These are phyloP conservation scores for Rhizopus delemar DNA, from an alignment of 371 early-diverging fungal genomes.

Conservation along the genomic window DNA sequence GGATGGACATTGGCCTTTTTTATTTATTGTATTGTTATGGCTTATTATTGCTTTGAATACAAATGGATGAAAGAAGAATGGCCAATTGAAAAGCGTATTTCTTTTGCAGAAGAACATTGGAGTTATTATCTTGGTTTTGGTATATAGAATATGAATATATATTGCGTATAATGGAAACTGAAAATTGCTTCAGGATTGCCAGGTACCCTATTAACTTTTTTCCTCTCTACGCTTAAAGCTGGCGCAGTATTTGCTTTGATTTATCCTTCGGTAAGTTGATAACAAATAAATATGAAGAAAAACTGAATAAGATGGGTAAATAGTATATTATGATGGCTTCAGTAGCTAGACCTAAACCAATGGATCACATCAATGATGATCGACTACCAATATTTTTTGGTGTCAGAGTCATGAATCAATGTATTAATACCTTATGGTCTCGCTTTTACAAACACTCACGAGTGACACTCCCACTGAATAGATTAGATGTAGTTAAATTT, in stretches of 20 bases:
- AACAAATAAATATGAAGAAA: neutral
- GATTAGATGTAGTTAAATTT: conserved; percentile 2
- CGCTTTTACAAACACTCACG: neutral
- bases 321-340: conserved; percentile 55
- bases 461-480: neutral
- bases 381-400: conserved; percentile 31
- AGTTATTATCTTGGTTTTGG: conserved; percentile 56
- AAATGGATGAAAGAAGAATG: conserved; percentile 51
- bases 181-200: conserved; percentile 30
- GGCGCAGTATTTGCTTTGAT: conserved; percentile 51
- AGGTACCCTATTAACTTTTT: conserved; percentile 43
- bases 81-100: conserved; percentile 44
- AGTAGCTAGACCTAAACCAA: conserved; percentile 34
- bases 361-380: neutral
- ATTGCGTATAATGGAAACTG: too few relatives aligned
- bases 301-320: neutral
- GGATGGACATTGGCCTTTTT: conserved; percentile 41
- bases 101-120: conserved; percentile 52
- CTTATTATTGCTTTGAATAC: conserved; percentile 57
- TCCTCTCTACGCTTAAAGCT: conserved; percentile 44
- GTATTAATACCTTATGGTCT: neutral
- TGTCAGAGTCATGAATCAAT: conserved; percentile 31
- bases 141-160: conserved; percentile 2
- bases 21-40: conserved; percentile 44
- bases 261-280: conserved; percentile 48